These are phyloP conservation scores for Hericium rajendrae DNA, from an alignment of 768 basidiomycete species.

Conservation along the genomic window DNA sequence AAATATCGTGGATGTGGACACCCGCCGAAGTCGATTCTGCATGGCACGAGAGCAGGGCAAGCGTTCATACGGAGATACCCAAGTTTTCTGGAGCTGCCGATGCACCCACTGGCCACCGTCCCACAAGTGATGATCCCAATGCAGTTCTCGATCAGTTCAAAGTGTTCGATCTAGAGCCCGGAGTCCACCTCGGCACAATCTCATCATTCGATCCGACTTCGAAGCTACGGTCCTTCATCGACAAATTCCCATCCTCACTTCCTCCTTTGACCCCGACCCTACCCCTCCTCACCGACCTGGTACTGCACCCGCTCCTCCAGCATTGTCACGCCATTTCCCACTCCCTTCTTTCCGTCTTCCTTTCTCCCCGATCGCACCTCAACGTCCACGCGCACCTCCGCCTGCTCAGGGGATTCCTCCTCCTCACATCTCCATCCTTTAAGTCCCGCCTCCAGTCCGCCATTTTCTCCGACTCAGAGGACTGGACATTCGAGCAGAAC, in stretches of 20 bases:
- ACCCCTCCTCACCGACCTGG: constrained; percentile 47
- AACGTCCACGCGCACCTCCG: constrained; percentile 58
- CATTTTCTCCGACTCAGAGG: constrained; percentile 68
- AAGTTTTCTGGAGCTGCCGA: too few species aligned
- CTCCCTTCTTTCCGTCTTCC: constrained; percentile 57
- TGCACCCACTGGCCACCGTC: neutral
- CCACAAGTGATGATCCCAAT: too few species aligned
- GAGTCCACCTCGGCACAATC: constrained; percentile 23
- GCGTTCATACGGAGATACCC: neutral
- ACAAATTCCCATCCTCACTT: constrained; percentile 45
- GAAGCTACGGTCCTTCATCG: constrained; percentile 39
- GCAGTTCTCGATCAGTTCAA: constrained; percentile 27
- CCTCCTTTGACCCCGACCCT: constrained; percentile 61
- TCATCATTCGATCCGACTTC: constrained; percentile 17
- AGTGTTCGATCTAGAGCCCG: constrained; percentile 63
- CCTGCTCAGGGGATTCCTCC: constrained; percentile 66
- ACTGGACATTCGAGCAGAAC: constrained; percentile 18
- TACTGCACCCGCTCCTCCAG: constrained; percentile 49
- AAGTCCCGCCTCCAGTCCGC: constrained; percentile 58
- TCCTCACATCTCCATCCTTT: constrained; percentile 67
- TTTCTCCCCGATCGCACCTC: constrained; percentile 53
- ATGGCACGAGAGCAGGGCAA: constrained; percentile 23
- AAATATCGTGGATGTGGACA: constrained; percentile 59
- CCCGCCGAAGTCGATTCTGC: constrained; percentile 38
- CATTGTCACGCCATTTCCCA: constrained; percentile 58